Conservation (phyloP, 2,329 filamentous ascomycete species). For the Thermothelomyces thermophilus region DNA sequence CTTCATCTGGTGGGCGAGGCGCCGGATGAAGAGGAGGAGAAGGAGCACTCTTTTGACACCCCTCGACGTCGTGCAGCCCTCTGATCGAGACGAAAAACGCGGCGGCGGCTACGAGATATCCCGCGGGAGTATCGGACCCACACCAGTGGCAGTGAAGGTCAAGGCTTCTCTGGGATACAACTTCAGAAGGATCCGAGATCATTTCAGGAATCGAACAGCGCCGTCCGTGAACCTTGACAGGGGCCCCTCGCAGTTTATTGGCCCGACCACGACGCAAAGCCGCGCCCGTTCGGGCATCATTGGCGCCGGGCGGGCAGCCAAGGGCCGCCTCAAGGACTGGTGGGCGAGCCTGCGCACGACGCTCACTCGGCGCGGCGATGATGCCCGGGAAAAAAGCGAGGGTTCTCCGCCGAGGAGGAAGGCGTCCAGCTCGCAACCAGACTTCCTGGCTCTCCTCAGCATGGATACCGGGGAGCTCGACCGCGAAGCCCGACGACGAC, state of each 20-base stretch:
- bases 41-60: constrained; percentile 46
- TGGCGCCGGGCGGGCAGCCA: constrained; percentile 25
- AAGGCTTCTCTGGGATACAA: constrained; percentile 35
- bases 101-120: constrained; percentile 35
- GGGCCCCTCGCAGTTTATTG: constrained; percentile 47
- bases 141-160: constrained; percentile 37
- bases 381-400: not conserved
- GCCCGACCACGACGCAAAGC: constrained; percentile 32
- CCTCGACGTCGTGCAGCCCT: constrained; percentile 32
- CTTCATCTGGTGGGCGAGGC: constrained; percentile 46
- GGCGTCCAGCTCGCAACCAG: constrained; percentile 31
- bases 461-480: constrained; percentile 39
- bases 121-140: constrained; percentile 44
- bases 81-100: constrained; percentile 28
- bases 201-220: constrained; percentile 29
- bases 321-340: constrained; percentile 39
- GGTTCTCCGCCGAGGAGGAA: constrained; percentile 9
- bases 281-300: constrained; percentile 28
- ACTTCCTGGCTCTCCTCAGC: constrained; percentile 38
- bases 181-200: constrained; percentile 31
- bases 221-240: constrained; percentile 45
- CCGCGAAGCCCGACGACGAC: constrained; percentile 33
- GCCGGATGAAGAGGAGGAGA: constrained; percentile 36
- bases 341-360: constrained; percentile 38
- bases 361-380: constrained; percentile 32